Evolutionary conservation across 179 eudicot species (phyloP).

Genomic region (Heliamphora pulchella): DNA sequence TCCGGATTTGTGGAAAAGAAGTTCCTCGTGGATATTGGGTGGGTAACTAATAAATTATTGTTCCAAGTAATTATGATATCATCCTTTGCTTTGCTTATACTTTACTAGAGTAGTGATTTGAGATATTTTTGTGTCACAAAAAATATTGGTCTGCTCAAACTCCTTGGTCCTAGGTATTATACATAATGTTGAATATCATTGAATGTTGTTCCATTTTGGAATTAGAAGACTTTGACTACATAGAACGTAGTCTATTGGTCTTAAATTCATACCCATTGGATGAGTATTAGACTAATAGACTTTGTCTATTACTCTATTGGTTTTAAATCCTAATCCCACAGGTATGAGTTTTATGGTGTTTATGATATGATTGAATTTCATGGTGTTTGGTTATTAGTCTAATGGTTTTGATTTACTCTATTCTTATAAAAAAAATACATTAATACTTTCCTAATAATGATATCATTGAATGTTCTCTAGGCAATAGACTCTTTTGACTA

Average conservation of each 20-base stretch:
- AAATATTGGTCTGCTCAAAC: background rate
- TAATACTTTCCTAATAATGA: background rate
- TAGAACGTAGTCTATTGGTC: no score
- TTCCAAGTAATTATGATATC: conserved; percentile 1
- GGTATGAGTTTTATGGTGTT: no score
- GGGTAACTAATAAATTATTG: conserved; percentile 19
- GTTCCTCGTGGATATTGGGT: conserved; percentile 99
- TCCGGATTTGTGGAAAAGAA: conserved; percentile 81
- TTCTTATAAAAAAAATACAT: background rate
- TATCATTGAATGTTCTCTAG: background rate
- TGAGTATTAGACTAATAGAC: no score
- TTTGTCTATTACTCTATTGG: no score
- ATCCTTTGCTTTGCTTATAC: background rate
- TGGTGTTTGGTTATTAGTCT: no score
- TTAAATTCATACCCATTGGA: no score
- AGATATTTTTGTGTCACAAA: background rate
- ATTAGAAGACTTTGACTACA: background rate
- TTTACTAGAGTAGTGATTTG: background rate
- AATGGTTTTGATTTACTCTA: no score
- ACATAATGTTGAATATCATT: background rate
- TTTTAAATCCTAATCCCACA: no score
- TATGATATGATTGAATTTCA: no score
- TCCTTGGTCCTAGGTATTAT: background rate
- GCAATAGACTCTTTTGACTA: background rate
- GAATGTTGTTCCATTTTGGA: background rate